Conservation (phyloP, 202 grass and related monocot species). For the Saccharum hybrid region DNA sequence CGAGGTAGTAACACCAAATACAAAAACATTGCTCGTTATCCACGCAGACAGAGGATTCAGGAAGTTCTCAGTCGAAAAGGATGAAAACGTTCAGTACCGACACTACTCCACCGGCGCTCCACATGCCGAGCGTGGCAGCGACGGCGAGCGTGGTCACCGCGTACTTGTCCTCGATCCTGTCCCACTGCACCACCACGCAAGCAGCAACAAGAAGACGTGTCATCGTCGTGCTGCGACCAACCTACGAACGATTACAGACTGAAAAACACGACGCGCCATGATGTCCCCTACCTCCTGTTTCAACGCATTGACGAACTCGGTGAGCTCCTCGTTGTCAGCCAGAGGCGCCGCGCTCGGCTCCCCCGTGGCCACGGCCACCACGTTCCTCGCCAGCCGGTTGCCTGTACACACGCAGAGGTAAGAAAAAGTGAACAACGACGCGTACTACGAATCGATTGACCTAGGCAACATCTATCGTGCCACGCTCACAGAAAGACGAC, state of each 20-base stretch:
- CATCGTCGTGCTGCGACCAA: not conserved
- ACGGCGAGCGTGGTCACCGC: slow-evolving; percentile 71
- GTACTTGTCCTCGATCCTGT: slow-evolving; percentile 85
- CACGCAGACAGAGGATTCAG: not conserved
- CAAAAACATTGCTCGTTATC: not conserved
- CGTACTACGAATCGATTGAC: no score
- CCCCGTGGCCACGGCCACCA: no score
- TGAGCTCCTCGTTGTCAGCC: slow-evolving; percentile 62
- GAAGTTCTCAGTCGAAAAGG: not conserved
- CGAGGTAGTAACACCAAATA: slow-evolving; percentile 11
- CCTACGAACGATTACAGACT: not conserved
- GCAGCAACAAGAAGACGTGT: not conserved
- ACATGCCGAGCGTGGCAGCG: slow-evolving; percentile 67
- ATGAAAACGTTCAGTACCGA: slow-evolving; percentile 40
- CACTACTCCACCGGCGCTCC: slow-evolving; percentile 78
- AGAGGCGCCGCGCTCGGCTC: slow-evolving; percentile 38
- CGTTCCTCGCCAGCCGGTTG: no score
- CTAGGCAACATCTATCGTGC: no score
- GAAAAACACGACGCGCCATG: not conserved
- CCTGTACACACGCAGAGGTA: no score
- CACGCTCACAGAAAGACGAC: no score
- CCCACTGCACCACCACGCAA: slow-evolving; percentile 53
- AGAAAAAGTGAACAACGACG: no score
- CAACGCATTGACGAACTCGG: slow-evolving; percentile 63
- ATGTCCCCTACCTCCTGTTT: slow-evolving; percentile 61